phyloP scores from a whole-genome alignment of 352 stramenopile species.

The Globisporangium spinosum region DNA sequence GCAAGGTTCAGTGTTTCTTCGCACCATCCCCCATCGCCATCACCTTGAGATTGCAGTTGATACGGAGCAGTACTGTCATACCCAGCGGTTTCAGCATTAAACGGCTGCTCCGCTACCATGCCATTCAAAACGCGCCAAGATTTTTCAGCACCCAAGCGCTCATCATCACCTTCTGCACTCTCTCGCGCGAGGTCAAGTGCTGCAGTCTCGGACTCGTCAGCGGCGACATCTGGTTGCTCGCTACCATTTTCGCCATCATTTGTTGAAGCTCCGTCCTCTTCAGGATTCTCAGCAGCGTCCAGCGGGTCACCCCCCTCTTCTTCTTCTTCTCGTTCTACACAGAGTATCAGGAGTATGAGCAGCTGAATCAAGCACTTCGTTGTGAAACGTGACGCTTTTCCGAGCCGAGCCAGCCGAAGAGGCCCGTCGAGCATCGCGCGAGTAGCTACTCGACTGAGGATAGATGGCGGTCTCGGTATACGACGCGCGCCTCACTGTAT shows the following conservation, averaged over 20 bases:
- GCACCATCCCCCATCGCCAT: not conserved
- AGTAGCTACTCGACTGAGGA: not conserved
- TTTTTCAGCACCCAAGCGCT: not conserved
- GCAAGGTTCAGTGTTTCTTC: not conserved
- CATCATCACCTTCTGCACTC: not conserved
- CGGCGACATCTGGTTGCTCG: not conserved
- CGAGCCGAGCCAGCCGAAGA: conserved; percentile 17
- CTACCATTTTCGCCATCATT: not conserved
- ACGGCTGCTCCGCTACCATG: not conserved
- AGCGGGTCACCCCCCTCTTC: not conserved
- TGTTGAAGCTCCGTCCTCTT: not conserved
- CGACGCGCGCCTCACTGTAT: conserved; percentile 2
- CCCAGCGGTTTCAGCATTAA: not conserved
- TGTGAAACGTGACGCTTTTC: not conserved
- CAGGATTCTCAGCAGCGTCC: not conserved
- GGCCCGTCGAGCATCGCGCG: conserved; percentile 4
- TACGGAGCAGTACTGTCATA: not conserved
- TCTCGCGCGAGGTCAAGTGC: not conserved
- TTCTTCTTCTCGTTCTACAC: not conserved
- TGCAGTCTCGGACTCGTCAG: not conserved
- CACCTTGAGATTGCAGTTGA: not conserved
- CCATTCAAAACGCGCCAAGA: not conserved
- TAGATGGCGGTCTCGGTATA: not conserved
- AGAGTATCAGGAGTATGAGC: not conserved
- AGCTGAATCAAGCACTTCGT: not conserved